Evolutionary conservation across 805 yeast genomes (phyloP).

Genomic region (Metschnikowia orientalis): DNA sequence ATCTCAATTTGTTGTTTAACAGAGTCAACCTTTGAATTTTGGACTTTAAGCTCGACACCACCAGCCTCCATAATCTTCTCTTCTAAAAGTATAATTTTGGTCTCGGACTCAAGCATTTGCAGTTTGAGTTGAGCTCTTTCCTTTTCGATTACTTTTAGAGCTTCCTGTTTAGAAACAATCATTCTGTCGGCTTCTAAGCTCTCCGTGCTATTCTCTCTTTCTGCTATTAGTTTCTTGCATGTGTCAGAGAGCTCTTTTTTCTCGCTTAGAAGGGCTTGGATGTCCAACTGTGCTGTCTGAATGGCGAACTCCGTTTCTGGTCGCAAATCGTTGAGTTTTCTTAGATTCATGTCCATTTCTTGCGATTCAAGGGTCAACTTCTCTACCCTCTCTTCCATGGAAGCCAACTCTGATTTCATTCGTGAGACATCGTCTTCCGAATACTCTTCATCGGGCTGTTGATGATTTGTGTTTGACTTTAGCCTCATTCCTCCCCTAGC

Average conservation of each 20-base stretch:
- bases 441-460: conserved; percentile 27
- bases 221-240: conserved; percentile 39
- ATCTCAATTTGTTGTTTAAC: conserved; percentile 62
- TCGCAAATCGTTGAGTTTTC: conserved; percentile 54
- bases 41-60: conserved; percentile 77
- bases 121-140: conserved; percentile 37
- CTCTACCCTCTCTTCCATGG: conserved; percentile 52
- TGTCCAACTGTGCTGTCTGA: conserved; percentile 58
- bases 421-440: conserved; percentile 54
- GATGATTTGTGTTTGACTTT: conserved; percentile 31
- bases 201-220: conserved; percentile 29
- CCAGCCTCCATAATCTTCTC: conserved; percentile 86
- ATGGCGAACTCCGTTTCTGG: conserved; percentile 66
- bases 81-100: conserved; percentile 56
- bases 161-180: conserved; percentile 27
- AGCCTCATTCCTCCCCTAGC: conserved; percentile 75
- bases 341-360: conserved; percentile 58
- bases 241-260: conserved; percentile 42
- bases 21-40: conserved; percentile 78
- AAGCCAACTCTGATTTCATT: conserved; percentile 48
- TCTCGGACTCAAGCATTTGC: conserved; percentile 53
- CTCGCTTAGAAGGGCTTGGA: conserved; percentile 55
- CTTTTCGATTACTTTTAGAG: conserved; percentile 17
- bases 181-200: conserved; percentile 36
- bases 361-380: conserved; percentile 45